These are phyloP conservation scores for Setaria italica DNA, from an alignment of 202 grass and related monocot species.

Conservation along the genomic window DNA sequence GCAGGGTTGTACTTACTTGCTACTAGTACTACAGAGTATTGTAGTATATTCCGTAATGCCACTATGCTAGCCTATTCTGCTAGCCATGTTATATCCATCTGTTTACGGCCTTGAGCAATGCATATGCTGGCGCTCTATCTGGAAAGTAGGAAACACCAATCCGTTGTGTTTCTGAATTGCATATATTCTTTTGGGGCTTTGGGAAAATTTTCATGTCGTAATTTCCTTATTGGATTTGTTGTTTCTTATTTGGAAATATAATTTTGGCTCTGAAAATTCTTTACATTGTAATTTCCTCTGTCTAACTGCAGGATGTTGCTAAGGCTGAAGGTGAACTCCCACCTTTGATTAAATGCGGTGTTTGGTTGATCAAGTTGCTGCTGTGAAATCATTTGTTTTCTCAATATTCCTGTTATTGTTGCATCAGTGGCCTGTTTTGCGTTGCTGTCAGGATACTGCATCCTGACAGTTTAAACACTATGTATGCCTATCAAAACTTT, in stretches of 20 bases:
- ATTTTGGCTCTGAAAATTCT: not conserved
- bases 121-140: not conserved
- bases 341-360: conserved; percentile 2
- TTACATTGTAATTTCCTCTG: conserved; percentile 19
- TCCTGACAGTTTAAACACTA: conserved; percentile 4
- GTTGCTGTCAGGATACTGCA: not conserved
- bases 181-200: not conserved
- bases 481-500: not conserved
- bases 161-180: not conserved
- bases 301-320: conserved; percentile 45
- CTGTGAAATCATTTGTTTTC: conserved; percentile 1
- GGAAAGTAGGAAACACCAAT: not conserved
- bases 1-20: not conserved
- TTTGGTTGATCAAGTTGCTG: conserved; percentile 16
- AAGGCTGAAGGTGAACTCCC: conserved; percentile 51
- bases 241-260: not conserved
- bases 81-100: not conserved
- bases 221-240: not conserved
- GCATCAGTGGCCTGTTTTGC: not conserved
- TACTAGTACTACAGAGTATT: not conserved
- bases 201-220: not conserved
- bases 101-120: not conserved
- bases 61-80: not conserved
- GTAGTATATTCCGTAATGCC: not conserved
- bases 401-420: conserved; percentile 8